Evolutionary conservation across 805 yeast species (phyloP).

Genomic region (Kuraishia molischiana): DNA sequence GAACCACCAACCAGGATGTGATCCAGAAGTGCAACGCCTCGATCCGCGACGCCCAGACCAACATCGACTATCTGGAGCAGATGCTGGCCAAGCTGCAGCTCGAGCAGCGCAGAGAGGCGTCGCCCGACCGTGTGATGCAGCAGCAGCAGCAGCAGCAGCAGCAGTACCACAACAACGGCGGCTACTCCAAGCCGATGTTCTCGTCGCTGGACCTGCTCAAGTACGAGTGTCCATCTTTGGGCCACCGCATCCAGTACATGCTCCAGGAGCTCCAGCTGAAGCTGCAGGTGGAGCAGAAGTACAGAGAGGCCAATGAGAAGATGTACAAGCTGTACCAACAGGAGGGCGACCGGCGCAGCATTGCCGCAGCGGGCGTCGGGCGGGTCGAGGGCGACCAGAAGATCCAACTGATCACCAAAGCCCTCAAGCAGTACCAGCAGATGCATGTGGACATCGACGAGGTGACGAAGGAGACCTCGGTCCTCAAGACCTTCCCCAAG

Average conservation of each 20-base stretch:
- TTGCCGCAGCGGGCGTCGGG: constrained; percentile 85
- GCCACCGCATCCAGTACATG: constrained; percentile 93
- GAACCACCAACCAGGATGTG: constrained; percentile 71
- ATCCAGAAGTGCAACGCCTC: constrained; percentile 86
- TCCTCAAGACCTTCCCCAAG: constrained; percentile 63
- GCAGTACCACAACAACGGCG: not conserved
- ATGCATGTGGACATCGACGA: constrained; percentile 72
- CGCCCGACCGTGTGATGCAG: not conserved
- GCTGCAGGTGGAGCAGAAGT: constrained; percentile 88
- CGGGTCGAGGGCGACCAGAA: constrained; percentile 76
- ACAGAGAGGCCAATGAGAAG: constrained; percentile 86
- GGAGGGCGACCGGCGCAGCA: constrained; percentile 84
- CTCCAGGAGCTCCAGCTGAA: constrained; percentile 90
- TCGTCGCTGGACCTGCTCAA: constrained; percentile 75
- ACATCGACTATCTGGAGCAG: constrained; percentile 80
- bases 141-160: not conserved
- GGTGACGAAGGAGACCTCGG: constrained; percentile 53
- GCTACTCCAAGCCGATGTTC: constrained; percentile 29
- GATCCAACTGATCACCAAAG: constrained; percentile 71
- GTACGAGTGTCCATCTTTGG: constrained; percentile 89
- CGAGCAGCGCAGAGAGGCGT: constrained; percentile 12
- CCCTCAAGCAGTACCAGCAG: constrained; percentile 81
- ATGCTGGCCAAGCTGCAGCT: constrained; percentile 54
- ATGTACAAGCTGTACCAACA: constrained; percentile 74
- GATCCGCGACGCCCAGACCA: constrained; percentile 85